Conservation (phyloP, 2,329 filamentous ascomycete genomes). For the Domatiomyces catenatus region DNA sequence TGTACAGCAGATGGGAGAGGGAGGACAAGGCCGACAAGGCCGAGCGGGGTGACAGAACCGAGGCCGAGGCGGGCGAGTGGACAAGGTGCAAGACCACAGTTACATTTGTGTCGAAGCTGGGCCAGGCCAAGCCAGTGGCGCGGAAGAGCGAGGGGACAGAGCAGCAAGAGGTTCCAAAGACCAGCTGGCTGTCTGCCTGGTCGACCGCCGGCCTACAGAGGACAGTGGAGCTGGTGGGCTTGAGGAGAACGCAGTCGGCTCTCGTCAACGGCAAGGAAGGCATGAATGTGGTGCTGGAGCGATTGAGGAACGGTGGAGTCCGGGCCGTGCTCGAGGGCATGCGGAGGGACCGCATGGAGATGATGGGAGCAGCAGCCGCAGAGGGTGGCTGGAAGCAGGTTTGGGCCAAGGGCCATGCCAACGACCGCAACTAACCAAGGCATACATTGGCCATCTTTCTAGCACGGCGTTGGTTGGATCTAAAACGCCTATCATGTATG, state of each 20-base stretch:
- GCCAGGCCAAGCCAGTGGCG: slow-evolving; percentile 39
- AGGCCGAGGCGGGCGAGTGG: slow-evolving; percentile 24
- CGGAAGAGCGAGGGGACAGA: slow-evolving; percentile 24
- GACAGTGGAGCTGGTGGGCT: slow-evolving; percentile 48
- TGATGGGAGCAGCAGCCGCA: slow-evolving; percentile 6
- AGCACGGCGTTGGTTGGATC: background rate
- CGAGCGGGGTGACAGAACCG: slow-evolving; percentile 17
- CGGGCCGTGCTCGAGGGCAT: slow-evolving; percentile 57
- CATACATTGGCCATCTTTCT: background rate
- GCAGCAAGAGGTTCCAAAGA: slow-evolving; percentile 39
- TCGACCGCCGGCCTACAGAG: slow-evolving; percentile 45
- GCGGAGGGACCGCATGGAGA: slow-evolving; percentile 40
- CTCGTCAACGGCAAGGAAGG: slow-evolving; percentile 49
- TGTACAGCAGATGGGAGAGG: slow-evolving; percentile 26
- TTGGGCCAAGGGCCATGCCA: slow-evolving; percentile 21
- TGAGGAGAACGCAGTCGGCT: slow-evolving; percentile 44
- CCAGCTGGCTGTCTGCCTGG: slow-evolving; percentile 44
- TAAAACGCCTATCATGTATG: background rate
- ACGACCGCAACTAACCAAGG: background rate
- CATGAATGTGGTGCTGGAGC: slow-evolving; percentile 51
- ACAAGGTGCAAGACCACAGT: slow-evolving; percentile 47
- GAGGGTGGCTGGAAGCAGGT: slow-evolving; percentile 29
- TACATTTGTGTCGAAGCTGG: slow-evolving; percentile 46
- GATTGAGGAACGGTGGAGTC: slow-evolving; percentile 49
- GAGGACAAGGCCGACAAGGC: slow-evolving; percentile 18